Evolutionary conservation across 805 yeast genomes (phyloP).

Genomic region (Suhomyces sp.): DNA sequence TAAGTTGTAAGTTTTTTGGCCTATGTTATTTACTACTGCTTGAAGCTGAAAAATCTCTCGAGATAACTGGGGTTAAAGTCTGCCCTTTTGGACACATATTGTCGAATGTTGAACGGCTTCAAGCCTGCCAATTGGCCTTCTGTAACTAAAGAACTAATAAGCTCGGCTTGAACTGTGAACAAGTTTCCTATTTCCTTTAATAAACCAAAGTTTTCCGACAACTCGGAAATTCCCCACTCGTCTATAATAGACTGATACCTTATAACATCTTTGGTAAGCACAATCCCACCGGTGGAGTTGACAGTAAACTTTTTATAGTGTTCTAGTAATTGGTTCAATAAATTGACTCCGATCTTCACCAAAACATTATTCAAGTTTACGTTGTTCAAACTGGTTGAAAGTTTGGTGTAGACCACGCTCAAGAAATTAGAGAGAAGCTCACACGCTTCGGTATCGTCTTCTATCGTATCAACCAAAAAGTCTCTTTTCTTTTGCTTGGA

Average conservation of each 20-base stretch:
- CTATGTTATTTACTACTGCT: too few species aligned
- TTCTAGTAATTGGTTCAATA: conserved; percentile 56
- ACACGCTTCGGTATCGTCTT: conserved; percentile 72
- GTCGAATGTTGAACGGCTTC: conserved; percentile 59
- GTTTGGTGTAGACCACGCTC: conserved; percentile 37
- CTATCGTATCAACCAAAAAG: conserved; percentile 46
- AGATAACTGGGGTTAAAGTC: conserved; percentile 61
- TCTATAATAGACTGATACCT: conserved; percentile 69
- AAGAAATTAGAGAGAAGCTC: conserved; percentile 57
- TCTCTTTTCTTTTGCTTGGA: conserved; percentile 76
- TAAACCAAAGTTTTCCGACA: conserved; percentile 63
- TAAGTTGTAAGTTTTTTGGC: too few species aligned
- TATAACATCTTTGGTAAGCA: conserved; percentile 78
- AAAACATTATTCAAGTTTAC: conserved; percentile 51
- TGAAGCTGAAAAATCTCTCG: conserved; percentile 39
- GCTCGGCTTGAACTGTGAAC: conserved; percentile 79
- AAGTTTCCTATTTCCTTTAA: conserved; percentile 80
- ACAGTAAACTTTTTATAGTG: conserved; percentile 77
- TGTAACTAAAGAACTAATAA: conserved; percentile 70
- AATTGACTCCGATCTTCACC: conserved; percentile 53
- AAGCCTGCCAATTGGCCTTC: conserved; percentile 75
- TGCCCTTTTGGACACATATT: conserved; percentile 63
- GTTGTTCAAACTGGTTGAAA: conserved; percentile 33
- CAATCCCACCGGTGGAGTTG: conserved; percentile 77
- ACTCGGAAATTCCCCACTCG: conserved; percentile 59